Evolutionary conservation across 2,329 filamentous ascomycete species (phyloP), one percentile per base, ranked within the genome.

Genomic region (Lojkania enalia): DNA sequence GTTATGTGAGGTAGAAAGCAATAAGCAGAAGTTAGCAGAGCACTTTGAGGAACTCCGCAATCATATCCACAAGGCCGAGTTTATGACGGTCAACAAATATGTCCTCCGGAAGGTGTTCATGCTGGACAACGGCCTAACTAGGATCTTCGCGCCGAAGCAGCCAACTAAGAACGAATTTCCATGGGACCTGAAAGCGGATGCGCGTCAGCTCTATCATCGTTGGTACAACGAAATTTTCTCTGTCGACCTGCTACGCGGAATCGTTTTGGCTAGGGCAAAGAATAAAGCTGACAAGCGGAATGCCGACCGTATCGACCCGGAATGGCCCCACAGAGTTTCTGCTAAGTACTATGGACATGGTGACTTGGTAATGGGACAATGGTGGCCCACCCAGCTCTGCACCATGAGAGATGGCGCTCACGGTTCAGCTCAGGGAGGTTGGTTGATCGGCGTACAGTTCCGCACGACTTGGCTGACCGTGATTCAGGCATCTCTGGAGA

Each of bases 401-500:
- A 72, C 77, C 0, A 58, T 81, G 0, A 74, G 77, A 11, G 73
- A 78, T 42, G 80, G 81, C 3, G 79, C 77, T 0, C 81, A 84
- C 51, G 80, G 78, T 2, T 49, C 63, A 0, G 49, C 67, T 0
- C 70, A 77, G 54, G 74, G 66, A 2, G 79, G 79, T 2, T 16
- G 23, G 33, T 38, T 15, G n/a, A 16, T 20, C 9, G 23, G 7
- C 7, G 23, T 27, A 27, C 7, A 27, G n/a, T 27, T n/a, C 23
- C n/a, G 18, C 15, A 9, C 20, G 15, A 3, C 7, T 19, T 3
- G 12, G 11, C 5, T 33, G 3, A 21, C 19, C 39, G 16, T 48
- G 7, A 47, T 16, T 9, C 14, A 13, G 64, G 64, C 0, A 84
- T 86, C 25, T 72, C 63, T 15, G 80, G 81, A 2, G 67, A 67